Conservation (phyloP, 2,329 filamentous ascomycete genomes). For the Sordariomycetes sp. region DNA sequence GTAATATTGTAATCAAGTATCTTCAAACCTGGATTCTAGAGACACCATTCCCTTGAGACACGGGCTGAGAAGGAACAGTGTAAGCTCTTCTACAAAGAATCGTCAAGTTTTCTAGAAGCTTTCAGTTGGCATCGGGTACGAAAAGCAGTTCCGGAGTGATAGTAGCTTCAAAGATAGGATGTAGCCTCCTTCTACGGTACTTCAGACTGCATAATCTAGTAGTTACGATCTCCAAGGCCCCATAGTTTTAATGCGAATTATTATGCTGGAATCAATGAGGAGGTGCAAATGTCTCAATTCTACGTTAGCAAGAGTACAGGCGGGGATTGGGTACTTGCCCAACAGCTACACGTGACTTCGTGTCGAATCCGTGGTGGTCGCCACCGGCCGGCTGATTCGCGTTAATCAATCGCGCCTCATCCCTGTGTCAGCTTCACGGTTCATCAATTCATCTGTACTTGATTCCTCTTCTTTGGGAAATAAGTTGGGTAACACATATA, state of each 20-base stretch:
- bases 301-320: too few relatives aligned
- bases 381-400: neutral
- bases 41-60: too few relatives aligned
- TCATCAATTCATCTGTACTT: neutral
- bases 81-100: neutral
- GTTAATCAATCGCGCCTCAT: neutral
- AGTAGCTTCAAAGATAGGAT: neutral
- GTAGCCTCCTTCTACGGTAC: neutral
- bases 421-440: neutral
- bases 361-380: constrained; percentile 1
- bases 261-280: too few relatives aligned
- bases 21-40: neutral
- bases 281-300: too few relatives aligned
- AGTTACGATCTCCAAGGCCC: too few relatives aligned
- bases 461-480: neutral
- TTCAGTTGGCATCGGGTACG: too few relatives aligned
- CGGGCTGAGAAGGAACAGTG: too few relatives aligned
- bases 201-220: neutral
- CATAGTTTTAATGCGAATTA: too few relatives aligned
- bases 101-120: too few relatives aligned
- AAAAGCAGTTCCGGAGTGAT: too few relatives aligned
- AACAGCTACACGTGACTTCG: constrained; percentile 2
- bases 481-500: neutral
- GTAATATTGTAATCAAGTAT: neutral
- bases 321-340: neutral